phyloP scores from a whole-genome alignment of 2,329 filamentous ascomycete species.

The Aspergillus caelatus region DNA sequence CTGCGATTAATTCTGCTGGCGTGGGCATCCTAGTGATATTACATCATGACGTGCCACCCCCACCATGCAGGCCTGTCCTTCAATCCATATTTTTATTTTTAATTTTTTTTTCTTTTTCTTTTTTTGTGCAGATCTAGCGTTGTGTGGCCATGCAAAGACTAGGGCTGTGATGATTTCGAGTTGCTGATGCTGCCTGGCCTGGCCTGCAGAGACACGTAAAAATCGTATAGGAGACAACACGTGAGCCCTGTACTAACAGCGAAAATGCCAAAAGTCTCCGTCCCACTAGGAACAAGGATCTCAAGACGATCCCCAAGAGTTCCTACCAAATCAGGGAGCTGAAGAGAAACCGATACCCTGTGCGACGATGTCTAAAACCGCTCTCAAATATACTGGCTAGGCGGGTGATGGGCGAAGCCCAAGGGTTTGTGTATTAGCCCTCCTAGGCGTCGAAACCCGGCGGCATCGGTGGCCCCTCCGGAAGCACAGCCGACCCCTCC shows the following conservation, averaged over 20 bases:
- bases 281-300: neutral
- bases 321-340: neutral
- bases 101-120: neutral
- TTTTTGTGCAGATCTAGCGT: neutral
- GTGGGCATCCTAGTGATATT: neutral
- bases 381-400: neutral
- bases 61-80: neutral
- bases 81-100: neutral
- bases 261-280: neutral
- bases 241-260: constrained; percentile 5
- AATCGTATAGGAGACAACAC: constrained; percentile 1
- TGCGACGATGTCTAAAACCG: neutral
- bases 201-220: constrained; percentile 1
- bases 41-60: constrained; percentile 1
- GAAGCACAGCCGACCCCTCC: constrained; percentile 23
- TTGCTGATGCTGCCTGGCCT: neutral
- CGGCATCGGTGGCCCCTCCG: constrained; percentile 22
- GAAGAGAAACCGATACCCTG: neutral
- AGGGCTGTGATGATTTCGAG: neutral
- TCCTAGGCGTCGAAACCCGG: constrained; percentile 16
- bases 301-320: neutral
- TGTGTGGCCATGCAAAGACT: constrained; percentile 2
- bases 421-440: constrained; percentile 8
- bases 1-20: neutral
- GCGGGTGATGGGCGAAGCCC: neutral